Conservation (phyloP, 345 rosid genomes). For the Firmiana major region DNA sequence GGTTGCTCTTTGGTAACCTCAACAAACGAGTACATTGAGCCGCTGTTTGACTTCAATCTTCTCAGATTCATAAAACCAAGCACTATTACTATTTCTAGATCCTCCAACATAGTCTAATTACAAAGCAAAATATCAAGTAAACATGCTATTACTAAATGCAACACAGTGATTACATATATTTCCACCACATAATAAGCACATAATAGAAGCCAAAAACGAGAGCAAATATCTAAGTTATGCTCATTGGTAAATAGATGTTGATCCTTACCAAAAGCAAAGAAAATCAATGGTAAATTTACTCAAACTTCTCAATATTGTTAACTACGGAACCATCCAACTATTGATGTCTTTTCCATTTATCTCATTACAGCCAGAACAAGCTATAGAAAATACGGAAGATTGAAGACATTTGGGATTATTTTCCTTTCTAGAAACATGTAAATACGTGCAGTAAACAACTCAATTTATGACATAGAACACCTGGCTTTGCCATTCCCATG, state of each 20-base stretch:
- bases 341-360: neutral
- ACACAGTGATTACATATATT: neutral
- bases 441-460: neutral
- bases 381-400: neutral
- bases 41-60: neutral
- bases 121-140: neutral
- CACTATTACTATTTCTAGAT: neutral
- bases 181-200: neutral
- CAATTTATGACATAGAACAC: neutral
- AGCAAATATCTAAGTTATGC: neutral
- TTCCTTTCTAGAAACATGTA: neutral
- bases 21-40: neutral
- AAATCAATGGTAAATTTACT: neutral
- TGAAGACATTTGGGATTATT: neutral
- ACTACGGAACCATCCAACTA: neutral
- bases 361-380: neutral
- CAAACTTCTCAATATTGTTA: neutral
- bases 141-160: neutral
- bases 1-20: too few species aligned
- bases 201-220: neutral
- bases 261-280: neutral
- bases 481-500: neutral
- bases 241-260: neutral
- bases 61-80: neutral
- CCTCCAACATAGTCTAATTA: neutral